Evolutionary conservation across 2,329 filamentous ascomycete species (phyloP).

Genomic region (Tolypocladium capitatum): DNA sequence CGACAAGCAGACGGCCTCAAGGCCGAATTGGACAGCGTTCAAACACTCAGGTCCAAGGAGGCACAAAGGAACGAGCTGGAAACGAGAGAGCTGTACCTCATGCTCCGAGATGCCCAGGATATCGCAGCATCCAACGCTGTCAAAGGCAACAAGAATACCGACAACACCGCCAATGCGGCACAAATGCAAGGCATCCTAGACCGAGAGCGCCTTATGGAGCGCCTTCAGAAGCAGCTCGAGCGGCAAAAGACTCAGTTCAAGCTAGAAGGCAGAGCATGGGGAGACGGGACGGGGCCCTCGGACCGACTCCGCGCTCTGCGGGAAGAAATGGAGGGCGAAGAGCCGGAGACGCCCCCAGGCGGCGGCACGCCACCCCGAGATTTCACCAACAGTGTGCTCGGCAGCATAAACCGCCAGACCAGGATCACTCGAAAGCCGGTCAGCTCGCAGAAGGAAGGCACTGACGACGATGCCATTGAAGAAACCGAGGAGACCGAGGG

Average conservation of each 20-base stretch:
- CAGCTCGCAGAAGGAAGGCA: slow-evolving; percentile 13
- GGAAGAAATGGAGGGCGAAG: slow-evolving; percentile 75
- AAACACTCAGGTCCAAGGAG: slow-evolving; percentile 77
- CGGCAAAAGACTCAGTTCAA: slow-evolving; percentile 96
- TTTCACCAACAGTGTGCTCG: slow-evolving; percentile 61
- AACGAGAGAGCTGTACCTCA: slow-evolving; percentile 91
- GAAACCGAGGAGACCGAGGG: slow-evolving; percentile 37
- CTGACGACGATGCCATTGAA: slow-evolving; percentile 30
- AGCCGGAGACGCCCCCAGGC: slow-evolving; percentile 32
- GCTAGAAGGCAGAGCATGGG: slow-evolving; percentile 85
- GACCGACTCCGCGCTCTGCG: slow-evolving; percentile 84
- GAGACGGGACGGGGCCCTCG: slow-evolving; percentile 68
- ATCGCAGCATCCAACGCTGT: slow-evolving; percentile 76
- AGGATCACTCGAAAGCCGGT: slow-evolving; percentile 43
- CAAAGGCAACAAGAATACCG: slow-evolving; percentile 36
- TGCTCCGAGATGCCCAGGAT: slow-evolving; percentile 95
- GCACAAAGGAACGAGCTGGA: slow-evolving; percentile 91
- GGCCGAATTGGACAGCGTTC: slow-evolving; percentile 75
- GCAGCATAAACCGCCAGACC: slow-evolving; percentile 52
- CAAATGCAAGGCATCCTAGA: slow-evolving; percentile 89
- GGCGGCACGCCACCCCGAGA: slow-evolving; percentile 42
- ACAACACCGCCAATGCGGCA: slow-evolving; percentile 54
- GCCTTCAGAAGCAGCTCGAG: slow-evolving; percentile 89
- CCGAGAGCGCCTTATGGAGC: slow-evolving; percentile 81
- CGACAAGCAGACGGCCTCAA: slow-evolving; percentile 81